These are phyloP conservation scores for Penicillium rolfsii DNA, from an alignment of 2,329 filamentous ascomycete species.

Conservation along the genomic window DNA sequence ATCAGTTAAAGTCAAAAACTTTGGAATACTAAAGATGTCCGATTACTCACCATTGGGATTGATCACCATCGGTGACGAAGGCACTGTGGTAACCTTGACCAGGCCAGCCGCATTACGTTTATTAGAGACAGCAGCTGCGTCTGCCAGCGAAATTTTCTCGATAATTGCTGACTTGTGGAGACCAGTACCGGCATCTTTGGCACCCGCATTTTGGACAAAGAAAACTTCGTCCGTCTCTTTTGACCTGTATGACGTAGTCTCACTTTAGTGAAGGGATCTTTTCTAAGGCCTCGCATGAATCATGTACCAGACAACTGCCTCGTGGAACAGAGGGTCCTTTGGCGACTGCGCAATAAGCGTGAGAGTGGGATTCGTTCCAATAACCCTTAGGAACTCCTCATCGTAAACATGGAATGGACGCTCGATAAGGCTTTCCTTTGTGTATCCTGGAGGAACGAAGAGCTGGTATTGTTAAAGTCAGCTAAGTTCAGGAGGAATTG, in stretches of 20 bases:
- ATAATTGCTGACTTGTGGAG: slow-evolving; percentile 13
- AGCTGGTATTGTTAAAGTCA: not conserved
- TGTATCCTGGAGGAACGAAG: not conserved
- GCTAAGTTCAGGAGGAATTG: not conserved
- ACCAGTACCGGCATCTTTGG: slow-evolving; percentile 17
- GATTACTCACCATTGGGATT: not conserved
- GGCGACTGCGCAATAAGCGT: slow-evolving; percentile 2
- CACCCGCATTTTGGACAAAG: slow-evolving; percentile 27
- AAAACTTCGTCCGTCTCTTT: slow-evolving; percentile 25
- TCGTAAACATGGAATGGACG: slow-evolving; percentile 6
- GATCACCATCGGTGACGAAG: slow-evolving; percentile 5
- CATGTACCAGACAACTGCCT: not conserved
- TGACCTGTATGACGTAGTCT: not conserved
- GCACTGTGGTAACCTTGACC: not conserved
- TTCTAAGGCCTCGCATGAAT: too few relatives aligned
- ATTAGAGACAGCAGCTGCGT: not conserved
- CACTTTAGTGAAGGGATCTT: not conserved
- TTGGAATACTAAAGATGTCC: not conserved
- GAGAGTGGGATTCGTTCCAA: not conserved
- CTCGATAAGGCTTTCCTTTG: not conserved
- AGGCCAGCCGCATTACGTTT: not conserved
- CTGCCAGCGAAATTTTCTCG: slow-evolving; percentile 13
- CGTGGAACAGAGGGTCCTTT: not conserved
- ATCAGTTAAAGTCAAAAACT: not conserved
- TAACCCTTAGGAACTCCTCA: slow-evolving; percentile 1